These are phyloP conservation scores for Cordyceps javanica DNA, from an alignment of 2,329 filamentous ascomycete species.

Conservation along the genomic window DNA sequence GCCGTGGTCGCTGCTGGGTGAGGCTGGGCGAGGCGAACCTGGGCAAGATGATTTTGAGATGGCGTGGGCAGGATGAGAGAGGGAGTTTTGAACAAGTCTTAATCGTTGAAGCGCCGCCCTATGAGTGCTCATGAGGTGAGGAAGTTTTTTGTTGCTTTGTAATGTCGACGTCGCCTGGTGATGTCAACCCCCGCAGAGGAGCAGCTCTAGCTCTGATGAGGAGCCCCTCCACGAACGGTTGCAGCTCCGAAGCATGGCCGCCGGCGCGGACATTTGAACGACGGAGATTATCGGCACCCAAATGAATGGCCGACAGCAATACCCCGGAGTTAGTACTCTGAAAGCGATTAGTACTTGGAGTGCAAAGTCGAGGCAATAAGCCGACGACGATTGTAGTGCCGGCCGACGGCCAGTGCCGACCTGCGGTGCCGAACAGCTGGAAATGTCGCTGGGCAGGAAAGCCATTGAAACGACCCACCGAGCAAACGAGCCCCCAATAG, in stretches of 20 bases:
- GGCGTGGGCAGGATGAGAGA: background rate
- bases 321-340: too few relatives aligned
- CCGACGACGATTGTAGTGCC: too few relatives aligned
- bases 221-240: background rate
- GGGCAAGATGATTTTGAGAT: background rate
- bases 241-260: background rate
- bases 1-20: background rate
- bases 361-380: background rate
- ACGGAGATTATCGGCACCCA: background rate
- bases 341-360: background rate
- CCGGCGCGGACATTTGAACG: background rate
- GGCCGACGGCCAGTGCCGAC: background rate
- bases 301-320: background rate
- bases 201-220: background rate
- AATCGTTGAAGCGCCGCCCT: constrained; percentile 13
- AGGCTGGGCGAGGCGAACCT: background rate
- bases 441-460: too few relatives aligned
- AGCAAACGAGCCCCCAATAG: background rate
- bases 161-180: constrained; percentile 6
- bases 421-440: background rate
- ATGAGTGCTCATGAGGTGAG: constrained; percentile 11
- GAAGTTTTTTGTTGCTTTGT: constrained; percentile 3
- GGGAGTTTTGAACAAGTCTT: constrained; percentile 7
- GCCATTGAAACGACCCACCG: background rate
- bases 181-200: constrained; percentile 11